Percentiles rank a stretch among this genome's conserved stretches.
Conservation (phyloP, 768 basidiomycete genomes). For the Glaciozyma antarctica region DNA sequence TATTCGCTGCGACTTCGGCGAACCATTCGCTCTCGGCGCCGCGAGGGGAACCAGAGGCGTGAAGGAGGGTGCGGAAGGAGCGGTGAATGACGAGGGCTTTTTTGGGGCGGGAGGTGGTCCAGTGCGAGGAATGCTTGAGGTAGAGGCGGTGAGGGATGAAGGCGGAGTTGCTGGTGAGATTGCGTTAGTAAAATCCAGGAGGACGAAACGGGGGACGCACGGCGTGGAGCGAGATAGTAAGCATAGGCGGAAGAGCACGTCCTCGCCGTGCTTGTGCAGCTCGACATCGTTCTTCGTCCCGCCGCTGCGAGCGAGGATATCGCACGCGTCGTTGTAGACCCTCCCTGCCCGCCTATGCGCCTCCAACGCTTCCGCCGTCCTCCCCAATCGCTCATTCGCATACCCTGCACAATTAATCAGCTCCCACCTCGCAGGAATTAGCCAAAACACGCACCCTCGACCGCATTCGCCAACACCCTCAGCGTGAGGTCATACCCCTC, state of each 20-base stretch:
- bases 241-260: slow-evolving; percentile 4
- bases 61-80: slow-evolving; percentile 8
- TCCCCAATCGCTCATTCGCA: neutral
- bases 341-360: neutral
- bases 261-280: slow-evolving; percentile 15
- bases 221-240: neutral
- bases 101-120: neutral
- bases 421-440: neutral
- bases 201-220: neutral
- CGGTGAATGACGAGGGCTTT: slow-evolving; percentile 10
- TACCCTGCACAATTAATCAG: neutral
- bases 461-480: slow-evolving; percentile 1
- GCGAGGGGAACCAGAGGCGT: neutral
- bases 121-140: slow-evolving; percentile 5
- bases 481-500: slow-evolving; percentile 19
- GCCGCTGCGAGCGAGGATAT: neutral
- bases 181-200: neutral
- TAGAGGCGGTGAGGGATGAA: slow-evolving; percentile 16
- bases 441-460: slow-evolving; percentile 13
- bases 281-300: slow-evolving; percentile 10
- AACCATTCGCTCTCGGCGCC: neutral
- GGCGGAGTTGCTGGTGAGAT: neutral
- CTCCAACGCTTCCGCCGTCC: neutral
- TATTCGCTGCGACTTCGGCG: neutral
- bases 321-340: slow-evolving; percentile 3